Conservation (phyloP, 2,329 filamentous ascomycete species). For the Neonectria coccinea region DNA sequence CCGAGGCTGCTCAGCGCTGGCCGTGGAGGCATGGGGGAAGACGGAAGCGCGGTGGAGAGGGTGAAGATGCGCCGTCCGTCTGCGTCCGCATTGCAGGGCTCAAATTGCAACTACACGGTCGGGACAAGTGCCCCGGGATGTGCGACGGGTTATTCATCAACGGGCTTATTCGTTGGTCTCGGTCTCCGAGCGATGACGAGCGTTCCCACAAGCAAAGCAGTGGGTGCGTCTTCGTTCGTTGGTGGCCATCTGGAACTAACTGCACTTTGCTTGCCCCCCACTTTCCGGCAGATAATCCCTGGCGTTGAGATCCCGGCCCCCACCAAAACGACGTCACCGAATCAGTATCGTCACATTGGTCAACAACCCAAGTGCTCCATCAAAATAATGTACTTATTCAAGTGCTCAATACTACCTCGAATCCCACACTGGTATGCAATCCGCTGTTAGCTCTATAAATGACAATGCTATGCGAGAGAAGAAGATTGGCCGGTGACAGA, state of each 20-base stretch:
- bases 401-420: background rate
- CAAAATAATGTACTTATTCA: no score
- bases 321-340: slow-evolving; percentile 31
- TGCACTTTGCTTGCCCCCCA: slow-evolving; percentile 31
- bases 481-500: slow-evolving; percentile 29
- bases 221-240: background rate
- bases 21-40: slow-evolving; percentile 33
- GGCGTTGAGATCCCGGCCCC: slow-evolving; percentile 27
- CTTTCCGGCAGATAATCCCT: slow-evolving; percentile 34
- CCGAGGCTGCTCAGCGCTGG: slow-evolving; percentile 31
- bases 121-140: background rate
- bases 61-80: slow-evolving; percentile 3
- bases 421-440: slow-evolving; percentile 26
- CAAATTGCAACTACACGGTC: background rate
- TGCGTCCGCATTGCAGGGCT: slow-evolving; percentile 7
- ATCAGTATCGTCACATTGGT: slow-evolving; percentile 29
- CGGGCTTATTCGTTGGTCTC: slow-evolving; percentile 34
- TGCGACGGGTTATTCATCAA: slow-evolving; percentile 22
- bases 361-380: slow-evolving; percentile 1
- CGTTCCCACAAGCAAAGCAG: background rate
- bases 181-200: slow-evolving; percentile 35
- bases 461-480: slow-evolving; percentile 39
- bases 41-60: background rate
- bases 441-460: slow-evolving; percentile 43
- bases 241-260: slow-evolving; percentile 6